Base-by-base conservation (phyloP, 2,329 filamentous ascomycete genomes). In the Fusarium sterilihyphosum region DNA sequence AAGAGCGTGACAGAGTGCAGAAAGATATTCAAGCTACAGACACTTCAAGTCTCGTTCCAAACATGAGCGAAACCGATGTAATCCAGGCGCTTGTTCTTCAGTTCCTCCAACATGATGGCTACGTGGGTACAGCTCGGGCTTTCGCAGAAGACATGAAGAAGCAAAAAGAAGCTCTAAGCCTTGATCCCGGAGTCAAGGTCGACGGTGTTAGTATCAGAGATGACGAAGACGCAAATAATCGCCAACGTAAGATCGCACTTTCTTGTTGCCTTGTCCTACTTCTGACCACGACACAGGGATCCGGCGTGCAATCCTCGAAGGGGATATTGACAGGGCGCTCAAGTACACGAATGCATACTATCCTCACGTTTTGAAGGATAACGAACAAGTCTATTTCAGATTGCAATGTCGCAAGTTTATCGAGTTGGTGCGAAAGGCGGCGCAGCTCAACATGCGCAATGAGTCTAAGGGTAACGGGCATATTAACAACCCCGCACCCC, bases 51-150 rank as follows among this genome's bases (percentile, higher is more conserved):
- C 84, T 96, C 12, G 89, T 90, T 40, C 89, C 90, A 6, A 87
- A 87, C 6, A 85, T 93, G 71, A 90, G 89, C 70, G 96, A 98
- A 82, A 92, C 91, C 4, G 88, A 93, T 33, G 87, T 98, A 54
- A 91, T 98, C 43, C 95, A 98, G 80, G 90, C 93, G 76, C 85
- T 98, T 65, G 88, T 92, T 24, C 88, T 95, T 44, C 95, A 98
- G 82, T 98, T 97, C 76, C 86, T 99, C 20, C 93, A 95, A 43
- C 96, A 98, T 77, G 96, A 98, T 78, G 96, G 96, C 67, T 98
- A 98, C 76, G 92, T 98, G 13, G 96, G 98, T 75, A 98, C 96
- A 1, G 95, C 95, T 14, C 90, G 92, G 73, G 94, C 94, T 1
- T 98, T 99, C 85, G 91, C 93, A 8, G 88, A 92, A 76, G 96